Conservation (phyloP, 2,329 filamentous ascomycete genomes). For the Dothistroma pini region DNA sequence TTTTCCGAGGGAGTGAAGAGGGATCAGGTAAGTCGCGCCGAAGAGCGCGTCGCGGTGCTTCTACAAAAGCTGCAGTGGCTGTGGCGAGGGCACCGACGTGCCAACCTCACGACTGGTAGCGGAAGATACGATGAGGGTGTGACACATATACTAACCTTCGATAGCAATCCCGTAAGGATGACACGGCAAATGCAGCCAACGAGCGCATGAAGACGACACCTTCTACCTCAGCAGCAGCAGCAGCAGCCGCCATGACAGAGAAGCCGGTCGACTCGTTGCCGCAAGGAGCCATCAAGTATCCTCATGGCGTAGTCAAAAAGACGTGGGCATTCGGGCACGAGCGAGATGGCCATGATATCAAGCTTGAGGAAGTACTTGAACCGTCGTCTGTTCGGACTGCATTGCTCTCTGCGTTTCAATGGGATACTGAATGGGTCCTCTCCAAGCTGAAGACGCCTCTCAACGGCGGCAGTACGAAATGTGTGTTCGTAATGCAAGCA, state of each 20-base stretch:
- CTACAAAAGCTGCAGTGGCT: neutral
- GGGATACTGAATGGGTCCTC: constrained; percentile 77
- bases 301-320: constrained; percentile 68
- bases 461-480: constrained; percentile 51
- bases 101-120: neutral
- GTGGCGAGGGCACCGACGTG: neutral
- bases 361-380: constrained; percentile 81
- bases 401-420: constrained; percentile 81
- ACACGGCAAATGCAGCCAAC: constrained; percentile 22
- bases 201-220: constrained; percentile 15
- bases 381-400: constrained; percentile 68
- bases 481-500: constrained; percentile 58
- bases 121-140: neutral
- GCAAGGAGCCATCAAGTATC: constrained; percentile 42
- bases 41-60: neutral
- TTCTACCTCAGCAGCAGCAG: neutral
- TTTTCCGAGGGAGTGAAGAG: constrained; percentile 24
- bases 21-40: constrained; percentile 14
- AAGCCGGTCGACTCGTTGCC: neutral
- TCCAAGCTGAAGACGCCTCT: constrained; percentile 56
- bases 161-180: constrained; percentile 22
- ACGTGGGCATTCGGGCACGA: constrained; percentile 69
- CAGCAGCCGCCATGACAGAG: neutral
- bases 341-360: constrained; percentile 68
- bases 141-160: neutral